Base-by-base conservation (phyloP, 106 monocot genomes). In the Acanthochlamys bracteata region DNA sequence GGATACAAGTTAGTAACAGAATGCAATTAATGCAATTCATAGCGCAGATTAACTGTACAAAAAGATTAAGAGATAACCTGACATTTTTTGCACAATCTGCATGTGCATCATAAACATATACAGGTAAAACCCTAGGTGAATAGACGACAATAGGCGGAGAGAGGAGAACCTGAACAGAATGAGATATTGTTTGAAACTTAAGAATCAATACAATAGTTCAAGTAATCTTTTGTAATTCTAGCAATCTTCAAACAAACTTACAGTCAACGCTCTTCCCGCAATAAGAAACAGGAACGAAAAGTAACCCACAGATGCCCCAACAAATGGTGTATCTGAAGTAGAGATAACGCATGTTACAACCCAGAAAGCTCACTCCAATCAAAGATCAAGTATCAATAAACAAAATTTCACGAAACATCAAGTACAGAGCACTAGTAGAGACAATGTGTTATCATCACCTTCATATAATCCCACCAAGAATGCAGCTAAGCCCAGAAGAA, bases 21-120 rank as follows among this genome's bases (percentile, higher is more conserved):
- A n/a, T n/a, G n/a, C 43, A 7, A 43, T 43, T 43, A 8, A 43
- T 7, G 13, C 43, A 43, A 43, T 13, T 8, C 7, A 8, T 43
- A 43, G 10, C 46, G 41, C 27, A 15, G 60, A 47, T 11, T 41
- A 54, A 10, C 59, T 25, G 39, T 0, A 42, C 9, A 26, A n/a
- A 43, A 12, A 65, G 55, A 55, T 55, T 20, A 12, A 40, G 54
- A 55, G 27, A 80, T 21, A 59, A 96, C 95, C 95, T 96, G 63
- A 96, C 90, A 80, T 96, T 96, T 77, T 96, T 96, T 23, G 90
- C 95, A 74, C 78, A 96, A 69, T 96, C 95, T 69, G 95, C 90
- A 85, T 96, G 95, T 58, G 95, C 90, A 85, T 96, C 95, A 82
- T 96, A 96, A 71, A 96, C 84, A 83, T 90, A 96, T 24, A 90